phyloP scores from a whole-genome alignment of 345 rosid species.

The Geranium brycei region DNA sequence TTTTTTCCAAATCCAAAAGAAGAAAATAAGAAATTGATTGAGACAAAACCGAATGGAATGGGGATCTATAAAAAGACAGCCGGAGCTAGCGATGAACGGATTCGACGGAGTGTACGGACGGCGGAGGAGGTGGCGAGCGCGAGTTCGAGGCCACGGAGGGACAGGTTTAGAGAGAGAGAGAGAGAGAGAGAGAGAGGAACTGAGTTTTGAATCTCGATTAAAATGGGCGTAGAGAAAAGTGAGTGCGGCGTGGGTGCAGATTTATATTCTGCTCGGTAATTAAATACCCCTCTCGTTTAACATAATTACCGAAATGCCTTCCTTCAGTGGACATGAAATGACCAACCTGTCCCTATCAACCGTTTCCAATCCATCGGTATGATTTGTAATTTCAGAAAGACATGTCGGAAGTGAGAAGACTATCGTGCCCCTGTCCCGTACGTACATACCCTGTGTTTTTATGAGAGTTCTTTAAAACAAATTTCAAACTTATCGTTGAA shows the following conservation, averaged over 20 bases:
- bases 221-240: background rate
- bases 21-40: background rate
- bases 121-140: background rate
- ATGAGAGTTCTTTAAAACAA: too few species aligned
- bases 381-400: too few species aligned
- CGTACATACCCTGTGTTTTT: too few species aligned
- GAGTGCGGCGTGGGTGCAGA: background rate
- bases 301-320: conserved; percentile 14
- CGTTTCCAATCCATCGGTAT: too few species aligned
- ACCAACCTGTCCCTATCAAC: conserved; percentile 14
- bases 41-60: background rate
- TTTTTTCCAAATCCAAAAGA: background rate
- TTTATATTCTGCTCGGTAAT: conserved; percentile 18
- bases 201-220: background rate
- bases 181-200: background rate
- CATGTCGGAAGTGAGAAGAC: too few species aligned
- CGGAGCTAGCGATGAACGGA: background rate
- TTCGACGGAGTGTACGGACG: too few species aligned
- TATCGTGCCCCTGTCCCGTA: too few species aligned
- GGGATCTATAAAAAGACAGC: background rate
- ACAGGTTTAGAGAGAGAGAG: background rate
- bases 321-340: background rate
- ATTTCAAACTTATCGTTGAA: too few species aligned
- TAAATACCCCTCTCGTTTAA: background rate
- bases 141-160: background rate